Conservation (phyloP, 129 eudicot species). For the Dittrichia graveolens region DNA sequence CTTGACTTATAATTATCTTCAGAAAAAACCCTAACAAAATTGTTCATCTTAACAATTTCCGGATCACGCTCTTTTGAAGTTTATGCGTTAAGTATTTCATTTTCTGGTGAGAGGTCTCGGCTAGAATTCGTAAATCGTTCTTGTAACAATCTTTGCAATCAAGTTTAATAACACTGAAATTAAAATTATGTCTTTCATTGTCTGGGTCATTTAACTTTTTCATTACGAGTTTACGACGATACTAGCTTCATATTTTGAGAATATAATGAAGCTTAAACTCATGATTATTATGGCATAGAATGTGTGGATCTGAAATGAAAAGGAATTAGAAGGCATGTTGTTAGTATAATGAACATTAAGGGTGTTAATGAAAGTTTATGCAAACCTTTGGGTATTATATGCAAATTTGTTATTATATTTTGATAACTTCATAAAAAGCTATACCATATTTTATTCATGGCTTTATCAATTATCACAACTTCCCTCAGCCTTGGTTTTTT, state of each 20-base stretch:
- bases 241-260: no score
- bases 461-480: slow-evolving; percentile 9
- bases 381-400: slow-evolving; percentile 2
- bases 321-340: background rate
- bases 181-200: background rate
- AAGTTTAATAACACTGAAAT: background rate
- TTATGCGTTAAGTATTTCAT: background rate
- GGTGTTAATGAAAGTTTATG: background rate
- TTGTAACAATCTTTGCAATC: background rate
- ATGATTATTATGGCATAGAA: background rate
- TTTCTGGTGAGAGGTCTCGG: background rate
- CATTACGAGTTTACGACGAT: no score
- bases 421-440: background rate
- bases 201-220: no score
- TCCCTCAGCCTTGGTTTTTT: slow-evolving; percentile 27
- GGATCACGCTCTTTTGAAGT: background rate
- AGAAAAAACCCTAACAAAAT: background rate
- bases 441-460: slow-evolving; percentile 11
- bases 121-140: background rate
- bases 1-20: background rate
- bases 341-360: background rate
- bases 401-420: slow-evolving; percentile 9
- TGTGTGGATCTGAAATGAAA: background rate
- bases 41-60: background rate
- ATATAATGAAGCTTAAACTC: no score